Evolutionary conservation across 2,329 filamentous ascomycete genomes (phyloP).

Genomic region (Parasarocladium wereldwijsianum): DNA sequence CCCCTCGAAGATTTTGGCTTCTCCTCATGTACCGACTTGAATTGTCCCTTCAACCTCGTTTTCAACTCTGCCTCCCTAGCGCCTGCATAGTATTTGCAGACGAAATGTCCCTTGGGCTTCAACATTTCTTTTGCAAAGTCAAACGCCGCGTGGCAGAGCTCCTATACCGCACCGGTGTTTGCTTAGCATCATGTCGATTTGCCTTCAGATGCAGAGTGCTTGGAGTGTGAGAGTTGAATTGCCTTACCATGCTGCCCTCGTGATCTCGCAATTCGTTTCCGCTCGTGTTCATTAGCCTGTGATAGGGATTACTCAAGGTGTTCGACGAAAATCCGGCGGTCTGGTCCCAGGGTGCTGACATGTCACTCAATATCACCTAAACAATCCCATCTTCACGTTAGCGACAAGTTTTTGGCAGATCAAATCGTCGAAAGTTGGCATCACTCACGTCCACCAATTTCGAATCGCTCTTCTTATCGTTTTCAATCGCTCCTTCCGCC

Average conservation of each 20-base stretch:
- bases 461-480: slow-evolving; percentile 13
- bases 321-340: slow-evolving; percentile 65
- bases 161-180: slow-evolving; percentile 33
- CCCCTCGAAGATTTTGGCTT: slow-evolving; percentile 85
- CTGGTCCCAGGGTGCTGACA: slow-evolving; percentile 93
- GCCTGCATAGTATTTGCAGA: slow-evolving; percentile 97
- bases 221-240: too few relatives aligned
- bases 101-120: slow-evolving; percentile 69
- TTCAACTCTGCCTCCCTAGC: slow-evolving; percentile 72
- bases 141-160: slow-evolving; percentile 77
- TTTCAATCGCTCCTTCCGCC: slow-evolving; percentile 9
- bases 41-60: slow-evolving; percentile 57
- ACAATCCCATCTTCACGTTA: background rate
- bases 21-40: slow-evolving; percentile 66
- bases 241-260: slow-evolving; percentile 77
- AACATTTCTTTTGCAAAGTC: slow-evolving; percentile 77
- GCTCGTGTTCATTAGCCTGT: slow-evolving; percentile 99
- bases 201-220: too few relatives aligned
- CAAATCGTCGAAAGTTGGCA: background rate
- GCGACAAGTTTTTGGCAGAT: background rate
- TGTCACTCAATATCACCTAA: slow-evolving; percentile 86
- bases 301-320: slow-evolving; percentile 89
- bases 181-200: too few relatives aligned
- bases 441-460: slow-evolving; percentile 49
- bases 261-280: slow-evolving; percentile 79